A percentile compares a stretch with the other conserved stretches of the same genome.
Evolutionary conservation across 2,329 filamentous ascomycete species (phyloP).

Genomic region (Neurospora sp.): DNA sequence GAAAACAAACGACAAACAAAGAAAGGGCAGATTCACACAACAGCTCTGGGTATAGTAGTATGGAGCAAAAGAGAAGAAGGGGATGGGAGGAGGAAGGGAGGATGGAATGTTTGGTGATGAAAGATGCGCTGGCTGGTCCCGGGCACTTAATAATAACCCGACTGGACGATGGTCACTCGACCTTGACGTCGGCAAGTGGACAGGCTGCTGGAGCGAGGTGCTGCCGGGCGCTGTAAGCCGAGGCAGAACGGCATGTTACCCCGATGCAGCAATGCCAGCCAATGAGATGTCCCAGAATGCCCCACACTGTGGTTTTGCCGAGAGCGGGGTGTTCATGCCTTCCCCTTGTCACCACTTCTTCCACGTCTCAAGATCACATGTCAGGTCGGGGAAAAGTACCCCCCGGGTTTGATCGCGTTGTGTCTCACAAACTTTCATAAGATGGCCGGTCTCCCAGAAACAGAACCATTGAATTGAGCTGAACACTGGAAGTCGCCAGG

Average conservation of each 20-base stretch:
- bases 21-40: not conserved
- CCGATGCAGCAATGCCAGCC: not conserved
- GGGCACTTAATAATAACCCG: not conserved
- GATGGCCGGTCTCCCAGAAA: not conserved
- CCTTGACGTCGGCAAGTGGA: conserved; percentile 14
- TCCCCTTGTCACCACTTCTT: not conserved
- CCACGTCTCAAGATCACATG: not conserved
- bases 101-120: not conserved
- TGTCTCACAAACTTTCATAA: not conserved
- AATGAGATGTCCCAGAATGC: conserved; percentile 6
- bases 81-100: not conserved
- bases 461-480: not conserved
- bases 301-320: conserved; percentile 15
- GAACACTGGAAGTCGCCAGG: not conserved
- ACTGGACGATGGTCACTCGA: not conserved
- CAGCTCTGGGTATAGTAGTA: not conserved
- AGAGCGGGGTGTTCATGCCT: conserved; percentile 12
- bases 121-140: not conserved
- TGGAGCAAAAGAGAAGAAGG: not conserved
- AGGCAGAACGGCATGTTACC: conserved; percentile 13
- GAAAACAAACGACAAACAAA: conserved; percentile 1
- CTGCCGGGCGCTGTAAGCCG: conserved; percentile 16
- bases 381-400: not conserved
- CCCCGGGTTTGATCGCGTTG: not conserved
- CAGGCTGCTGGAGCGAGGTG: conserved; percentile 3